Percentiles rank a stretch among this genome's conserved stretches.
phyloP scores from a whole-genome alignment of 345 rosid genomes.

The Zanthoxylum bungeanum region DNA sequence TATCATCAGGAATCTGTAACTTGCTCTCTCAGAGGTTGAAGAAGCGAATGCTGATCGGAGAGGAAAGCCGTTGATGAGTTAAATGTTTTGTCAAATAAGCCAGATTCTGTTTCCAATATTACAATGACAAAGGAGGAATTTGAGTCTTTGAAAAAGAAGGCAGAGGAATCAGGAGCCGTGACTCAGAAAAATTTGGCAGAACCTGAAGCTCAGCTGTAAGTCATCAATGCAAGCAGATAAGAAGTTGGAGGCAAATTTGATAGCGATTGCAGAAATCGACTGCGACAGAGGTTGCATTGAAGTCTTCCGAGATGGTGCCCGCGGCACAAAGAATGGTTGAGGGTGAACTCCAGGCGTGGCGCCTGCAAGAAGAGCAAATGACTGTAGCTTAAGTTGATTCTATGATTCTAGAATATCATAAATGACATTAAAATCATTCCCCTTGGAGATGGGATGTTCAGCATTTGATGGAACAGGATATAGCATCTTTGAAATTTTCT shows the following conservation, averaged over 20 bases:
- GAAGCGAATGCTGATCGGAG: conserved; percentile 58
- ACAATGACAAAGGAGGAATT: conserved; percentile 53
- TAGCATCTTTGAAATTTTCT: background rate
- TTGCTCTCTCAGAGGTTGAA: conserved; percentile 39
- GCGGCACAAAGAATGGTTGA: conserved; percentile 62
- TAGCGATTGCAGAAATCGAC: conserved; percentile 60
- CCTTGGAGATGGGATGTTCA: background rate
- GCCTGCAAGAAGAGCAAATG: conserved; percentile 35
- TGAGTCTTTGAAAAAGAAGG: conserved; percentile 48
- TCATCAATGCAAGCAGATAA: conserved; percentile 42
- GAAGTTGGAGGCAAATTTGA: conserved; percentile 46
- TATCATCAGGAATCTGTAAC: conserved; percentile 39
- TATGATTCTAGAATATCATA: background rate
- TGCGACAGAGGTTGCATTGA: conserved; percentile 71
- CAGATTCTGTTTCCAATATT: conserved; percentile 32
- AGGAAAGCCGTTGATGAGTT: conserved; percentile 47
- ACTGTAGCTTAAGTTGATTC: background rate
- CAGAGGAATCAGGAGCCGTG: conserved; percentile 39
- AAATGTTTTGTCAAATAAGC: conserved; percentile 38
- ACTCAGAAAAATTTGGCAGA: conserved; percentile 49
- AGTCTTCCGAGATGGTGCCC: conserved; percentile 63
- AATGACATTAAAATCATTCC: background rate
- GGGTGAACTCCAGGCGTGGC: conserved; percentile 64
- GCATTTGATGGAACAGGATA: background rate
- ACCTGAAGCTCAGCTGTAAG: conserved; percentile 43